Base-by-base conservation (phyloP, 1,284 basidiomycete species). In the Inonotus obliquus region DNA sequence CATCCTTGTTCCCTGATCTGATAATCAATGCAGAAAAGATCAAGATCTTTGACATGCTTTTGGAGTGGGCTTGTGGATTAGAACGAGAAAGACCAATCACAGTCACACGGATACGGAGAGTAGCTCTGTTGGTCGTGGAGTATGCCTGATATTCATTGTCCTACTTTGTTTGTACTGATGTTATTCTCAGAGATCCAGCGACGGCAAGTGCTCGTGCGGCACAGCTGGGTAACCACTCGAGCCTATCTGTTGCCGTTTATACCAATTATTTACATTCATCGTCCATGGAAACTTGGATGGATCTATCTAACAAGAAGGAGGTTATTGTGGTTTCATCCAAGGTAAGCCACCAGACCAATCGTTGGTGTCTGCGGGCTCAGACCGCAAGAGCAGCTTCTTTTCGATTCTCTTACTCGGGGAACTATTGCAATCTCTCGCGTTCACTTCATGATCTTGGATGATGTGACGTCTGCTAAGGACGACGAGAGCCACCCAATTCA, bases 401-500 rank as follows among this genome's bases (percentile, higher is more conserved):
- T 70, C 19, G 68, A 69, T 51, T 72, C 70, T 29, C 55, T 77
- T 35, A 29, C 61, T n/a, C 66, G 64, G 25, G 72, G 75, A 66
- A 61, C 69, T 72, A 57, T 73, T 67, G 52, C 71, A 59, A 67
- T 79, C 69, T 66, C 75, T 10, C 77, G 81, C 63, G 65, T 81
- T 27, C 73, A 77, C 63, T 67, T 77, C 21, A 62, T 84, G 49
- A 69, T 83, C 23, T 71, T 83, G 59, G 69, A 70, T 56, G 73
- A 81, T 63, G 76, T 70, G 64, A 64, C 73, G 38, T 63, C 63
- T 21, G 54, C 69, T 32, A 69, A 62, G 61, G 66, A 67, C 51
- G 66, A 58, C 61, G 69, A 68, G 35, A 64, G 67, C 4, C 69
- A 72, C 45, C 70, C 79, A 13, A 70, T 82, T 49, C 69, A 75